Conservation (phyloP, 306 rosid species). For the Boehmeria nivea region DNA sequence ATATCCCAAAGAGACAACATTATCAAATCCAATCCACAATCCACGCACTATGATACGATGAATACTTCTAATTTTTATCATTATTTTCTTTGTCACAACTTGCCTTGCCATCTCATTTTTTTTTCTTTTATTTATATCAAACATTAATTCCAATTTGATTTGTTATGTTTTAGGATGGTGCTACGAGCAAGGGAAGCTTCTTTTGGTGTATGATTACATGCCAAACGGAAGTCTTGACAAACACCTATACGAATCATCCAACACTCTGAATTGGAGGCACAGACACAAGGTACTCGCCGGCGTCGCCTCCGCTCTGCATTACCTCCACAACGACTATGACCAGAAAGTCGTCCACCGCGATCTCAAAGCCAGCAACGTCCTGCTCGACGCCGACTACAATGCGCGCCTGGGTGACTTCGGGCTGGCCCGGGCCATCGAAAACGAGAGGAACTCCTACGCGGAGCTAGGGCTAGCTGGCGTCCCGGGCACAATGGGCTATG, state of each 20-base stretch:
- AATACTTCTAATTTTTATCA: too few relatives aligned
- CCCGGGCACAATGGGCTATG: conserved; percentile 50
- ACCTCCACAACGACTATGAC: conserved; percentile 41
- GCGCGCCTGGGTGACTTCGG: conserved; percentile 51
- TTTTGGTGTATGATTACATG: conserved; percentile 44
- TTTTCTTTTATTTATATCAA: too few relatives aligned
- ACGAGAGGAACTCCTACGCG: conserved; percentile 44
- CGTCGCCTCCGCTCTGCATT: conserved; percentile 44
- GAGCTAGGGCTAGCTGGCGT: conserved; percentile 36
- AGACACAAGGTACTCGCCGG: conserved; percentile 36
- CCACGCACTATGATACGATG: too few relatives aligned
- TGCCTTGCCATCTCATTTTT: too few relatives aligned
- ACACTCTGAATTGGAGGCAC: conserved; percentile 28
- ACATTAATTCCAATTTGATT: too few relatives aligned
- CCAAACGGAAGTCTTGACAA: conserved; percentile 44
- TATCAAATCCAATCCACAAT: too few relatives aligned
- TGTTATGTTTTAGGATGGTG: conserved; percentile 45
- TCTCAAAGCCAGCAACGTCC: conserved; percentile 43
- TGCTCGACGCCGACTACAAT: conserved; percentile 37
- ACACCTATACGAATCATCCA: conserved; percentile 27
- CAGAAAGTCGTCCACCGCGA: conserved; percentile 45
- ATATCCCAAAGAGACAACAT: too few relatives aligned
- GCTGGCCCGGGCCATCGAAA: conserved; percentile 49
- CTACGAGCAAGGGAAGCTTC: conserved; percentile 43
- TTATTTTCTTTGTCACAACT: too few relatives aligned